These are phyloP conservation scores for Saturnispora halmiae DNA, from an alignment of 805 yeast genomes.

Conservation along the genomic window DNA sequence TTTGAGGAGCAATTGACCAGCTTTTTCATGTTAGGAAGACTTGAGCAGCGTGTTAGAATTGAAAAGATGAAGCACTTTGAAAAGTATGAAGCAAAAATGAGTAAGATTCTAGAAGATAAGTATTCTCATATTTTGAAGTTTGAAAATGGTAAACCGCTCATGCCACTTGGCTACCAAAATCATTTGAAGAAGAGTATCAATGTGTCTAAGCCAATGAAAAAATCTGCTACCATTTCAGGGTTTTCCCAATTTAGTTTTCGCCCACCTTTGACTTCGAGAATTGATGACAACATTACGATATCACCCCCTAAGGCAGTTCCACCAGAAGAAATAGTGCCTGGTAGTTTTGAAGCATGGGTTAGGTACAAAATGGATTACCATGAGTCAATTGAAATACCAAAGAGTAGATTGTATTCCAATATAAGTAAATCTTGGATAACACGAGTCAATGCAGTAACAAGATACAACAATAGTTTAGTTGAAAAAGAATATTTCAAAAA, in stretches of 20 bases:
- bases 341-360: constrained; percentile 20
- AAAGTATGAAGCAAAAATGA: constrained; percentile 16
- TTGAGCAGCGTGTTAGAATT: constrained; percentile 56
- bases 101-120: constrained; percentile 27
- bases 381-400: constrained; percentile 22
- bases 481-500: constrained; percentile 3
- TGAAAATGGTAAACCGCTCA: constrained; percentile 9
- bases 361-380: constrained; percentile 19
- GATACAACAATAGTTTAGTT: not conserved
- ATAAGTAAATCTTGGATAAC: constrained; percentile 28
- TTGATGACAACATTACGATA: not conserved
- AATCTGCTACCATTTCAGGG: constrained; percentile 3
- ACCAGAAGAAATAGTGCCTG: constrained; percentile 15
- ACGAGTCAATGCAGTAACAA: constrained; percentile 15
- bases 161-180: constrained; percentile 9
- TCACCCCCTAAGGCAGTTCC: constrained; percentile 17
- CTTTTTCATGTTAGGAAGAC: constrained; percentile 53
- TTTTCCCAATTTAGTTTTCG: not conserved
- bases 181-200: not conserved
- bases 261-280: not conserved
- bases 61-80: constrained; percentile 32
- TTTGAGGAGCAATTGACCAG: constrained; percentile 68
- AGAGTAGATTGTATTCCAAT: constrained; percentile 21
- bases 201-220: not conserved
- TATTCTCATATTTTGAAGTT: constrained; percentile 20